Evolutionary conservation across 352 stramenopile species (phyloP), one percentile per base, ranked within the genome.

Genomic region (Globisporangium rhizosaccharum): DNA sequence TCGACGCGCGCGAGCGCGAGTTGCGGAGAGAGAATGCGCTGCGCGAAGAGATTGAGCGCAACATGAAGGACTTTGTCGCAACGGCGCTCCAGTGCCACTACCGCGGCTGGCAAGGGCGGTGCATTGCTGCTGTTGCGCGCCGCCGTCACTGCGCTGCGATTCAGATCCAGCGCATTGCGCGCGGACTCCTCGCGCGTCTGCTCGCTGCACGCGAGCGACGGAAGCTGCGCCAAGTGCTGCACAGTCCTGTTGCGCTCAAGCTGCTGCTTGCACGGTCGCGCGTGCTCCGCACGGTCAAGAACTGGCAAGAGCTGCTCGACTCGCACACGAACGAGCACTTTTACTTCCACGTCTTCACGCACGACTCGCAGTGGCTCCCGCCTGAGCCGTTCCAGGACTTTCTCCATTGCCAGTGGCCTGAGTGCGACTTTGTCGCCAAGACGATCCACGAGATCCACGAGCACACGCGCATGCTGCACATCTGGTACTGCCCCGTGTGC

Each of bases 251-350:
- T 6, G 80, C 80, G 18, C 66, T 92, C 30, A 82, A 82, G 45
- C 66, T 90, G 23, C 66, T 92, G 20, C 62, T 94, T 1, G 76
- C 85, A 57, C 78, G 82, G 42, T 91, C 78, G 1, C 82, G 62
- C 0, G 72, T 91, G 30, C 62, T 88, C 17, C 71, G 80, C 3
- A 87, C 75, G 1, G 65, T 94, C 51, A 73, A 70, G 12, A 78
- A 79, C 42, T 94, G 82, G 84, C 84, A 94, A 50, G 84, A 94
- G 51, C 65, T 87, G 25, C 59, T 92, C 1, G 84, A 94, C 60
- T 68, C 80, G 33, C 82, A 90, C 62, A 94, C 84, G 9, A 89
- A 87, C 64, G 84, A 94, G 65, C 89, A 90, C 70, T 93, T 86
- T 58, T 93, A 92, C 72, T 88, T 92, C 37, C 79, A 93, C 62